These are phyloP conservation scores for Quercus phellos DNA, from an alignment of 331 rosid genomes.

Conservation along the genomic window DNA sequence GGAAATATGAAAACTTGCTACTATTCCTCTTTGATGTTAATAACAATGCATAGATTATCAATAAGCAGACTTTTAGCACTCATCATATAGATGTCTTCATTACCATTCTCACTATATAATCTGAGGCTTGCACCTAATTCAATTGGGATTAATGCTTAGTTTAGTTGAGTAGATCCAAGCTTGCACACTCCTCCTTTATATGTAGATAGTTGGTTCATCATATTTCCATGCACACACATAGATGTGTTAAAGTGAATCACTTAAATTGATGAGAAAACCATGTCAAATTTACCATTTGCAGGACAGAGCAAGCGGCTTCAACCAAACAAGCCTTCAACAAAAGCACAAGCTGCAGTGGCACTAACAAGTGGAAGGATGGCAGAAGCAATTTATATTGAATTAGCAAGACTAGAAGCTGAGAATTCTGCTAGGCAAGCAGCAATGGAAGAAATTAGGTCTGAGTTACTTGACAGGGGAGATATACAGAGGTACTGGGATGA, in stretches of 20 bases:
- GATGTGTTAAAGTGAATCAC: not conserved
- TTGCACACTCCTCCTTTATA: not conserved
- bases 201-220: not conserved
- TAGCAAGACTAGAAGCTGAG: conserved; percentile 65
- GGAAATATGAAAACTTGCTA: conserved; percentile 1
- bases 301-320: conserved; percentile 92
- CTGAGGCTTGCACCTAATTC: not conserved
- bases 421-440: conserved; percentile 50
- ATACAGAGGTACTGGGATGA: conserved; percentile 72
- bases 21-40: not conserved
- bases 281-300: conserved; percentile 32
- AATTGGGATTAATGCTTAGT: not conserved
- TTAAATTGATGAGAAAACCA: not conserved
- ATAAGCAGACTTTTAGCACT: not conserved
- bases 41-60: not conserved
- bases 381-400: conserved; percentile 51
- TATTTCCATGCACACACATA: not conserved
- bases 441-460: conserved; percentile 58
- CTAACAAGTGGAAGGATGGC: conserved; percentile 71
- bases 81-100: not conserved
- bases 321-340: conserved; percentile 79
- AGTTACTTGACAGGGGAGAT: conserved; percentile 70
- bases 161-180: conserved; percentile 3
- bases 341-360: conserved; percentile 87
- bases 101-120: not conserved